Evolutionary conservation across 805 yeast genomes (phyloP), one percentile per base, ranked within the genome.

Genomic region (Candida wancherniae): DNA sequence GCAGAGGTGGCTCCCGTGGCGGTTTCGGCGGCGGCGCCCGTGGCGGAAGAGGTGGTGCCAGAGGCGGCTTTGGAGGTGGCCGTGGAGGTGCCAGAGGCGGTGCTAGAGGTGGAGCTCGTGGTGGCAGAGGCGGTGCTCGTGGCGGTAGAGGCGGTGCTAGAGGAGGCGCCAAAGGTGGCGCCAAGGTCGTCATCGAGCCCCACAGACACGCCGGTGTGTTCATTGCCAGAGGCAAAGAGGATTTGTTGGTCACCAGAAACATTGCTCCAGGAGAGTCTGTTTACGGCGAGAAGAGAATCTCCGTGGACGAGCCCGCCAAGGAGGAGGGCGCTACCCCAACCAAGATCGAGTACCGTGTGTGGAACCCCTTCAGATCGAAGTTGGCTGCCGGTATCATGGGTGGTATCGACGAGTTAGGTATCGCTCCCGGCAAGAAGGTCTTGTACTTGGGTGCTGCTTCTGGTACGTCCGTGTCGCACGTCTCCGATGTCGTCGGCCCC

Each of bases 371-470:
- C 84, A 84, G 98, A 80, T 90, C 97, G 39, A 92, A 92, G 77
- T 74, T 92, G 71, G 98, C 98, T 61, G 98, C 98, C 43, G 98
- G 98, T 84, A 85, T 92, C 50, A 84, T 92, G 86, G 98, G 98
- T 71, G 98, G 98, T 83, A 70, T 92, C 51, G 98, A 90, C 62
- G 97, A 92, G 71, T 69, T 92, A 51, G 94, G 87, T 73, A 84
- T 92, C 67, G 94, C 84, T 36, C 98, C 98, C 57, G 98, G 98
- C 59, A 86, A 84, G 72, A 92, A 92, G 73, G 97, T 92, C 33
- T 73, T 92, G 44, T 92, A 92, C 67, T 69, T 92, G 56, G 98
- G 98, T 77, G 98, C 98, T 55, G 98, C 98, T 51, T 86, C 96
- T 35, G 98, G 98, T 75, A 92, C 98, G 33, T 88, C 97, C 35